Base-by-base conservation (phyloP, 225 moss, liverwort and hornwort species). In the Antitrichia curtipendula region DNA sequence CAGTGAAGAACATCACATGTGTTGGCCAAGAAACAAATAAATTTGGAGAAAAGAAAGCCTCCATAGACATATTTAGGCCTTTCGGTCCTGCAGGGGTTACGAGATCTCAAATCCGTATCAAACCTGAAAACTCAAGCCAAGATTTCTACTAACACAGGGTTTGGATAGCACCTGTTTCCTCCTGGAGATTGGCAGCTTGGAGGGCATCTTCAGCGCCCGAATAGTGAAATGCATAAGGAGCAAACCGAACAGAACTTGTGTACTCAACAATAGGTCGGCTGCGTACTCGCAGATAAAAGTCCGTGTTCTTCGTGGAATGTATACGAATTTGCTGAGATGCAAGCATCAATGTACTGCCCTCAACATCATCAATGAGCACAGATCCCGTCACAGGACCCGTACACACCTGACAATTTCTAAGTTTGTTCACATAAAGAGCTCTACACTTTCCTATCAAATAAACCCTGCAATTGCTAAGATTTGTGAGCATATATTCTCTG, bases 271-370 rank as follows among this genome's bases (percentile, higher is more conserved):
- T 96, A 75, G 97, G 97, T 75, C 94, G 92, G 84, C 99, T 97
- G 77, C 97, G 93, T 56, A 97, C 97, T 54, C 97, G 91, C 11
- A 99, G 90, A 69, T 99, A 99, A 45, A 99, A 97, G 91, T 99
- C 95, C 32, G 99, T 94, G 87, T 89, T 83, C 88, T 88, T 97
- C 41, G 97, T 97, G 73, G 96, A 94, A 86, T 99, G 99, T 86
- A 99, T 99, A 83, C 99, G 93, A 82, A 99, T 99, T 90, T 99
- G 99, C 88, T 99, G 99, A 66, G 99, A 97, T 20, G 99, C 95
- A 73, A 99, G 92, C 90, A 99, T 95, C 86, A 99, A 90, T 68
- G 90, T 87, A 82, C 99, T 97, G 73, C 87, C 85, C 79, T 95
- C 91, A 23, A 97, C 96, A 88, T 93, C 92, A 59, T 99, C 99